phyloP scores from a whole-genome alignment of 2,329 filamentous ascomycete genomes.

The Scopulariopsis brevicaulis region DNA sequence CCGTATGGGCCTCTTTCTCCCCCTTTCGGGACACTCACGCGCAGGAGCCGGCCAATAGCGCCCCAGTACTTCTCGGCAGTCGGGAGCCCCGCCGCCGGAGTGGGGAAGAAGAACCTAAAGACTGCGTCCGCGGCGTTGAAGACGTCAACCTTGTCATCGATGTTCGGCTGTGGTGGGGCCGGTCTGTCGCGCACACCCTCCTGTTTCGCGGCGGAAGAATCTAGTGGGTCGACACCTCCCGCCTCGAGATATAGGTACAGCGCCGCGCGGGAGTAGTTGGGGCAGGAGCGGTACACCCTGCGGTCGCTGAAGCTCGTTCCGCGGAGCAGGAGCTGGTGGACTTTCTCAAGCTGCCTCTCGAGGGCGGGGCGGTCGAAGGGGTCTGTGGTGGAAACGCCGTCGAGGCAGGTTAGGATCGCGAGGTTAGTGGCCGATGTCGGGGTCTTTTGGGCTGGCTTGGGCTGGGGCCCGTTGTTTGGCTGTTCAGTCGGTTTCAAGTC shows the following conservation, averaged over 20 bases:
- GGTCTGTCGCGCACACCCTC: neutral
- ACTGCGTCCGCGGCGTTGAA: slow-evolving; percentile 12
- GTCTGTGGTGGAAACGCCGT: neutral
- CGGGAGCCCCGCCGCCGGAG: slow-evolving; percentile 3
- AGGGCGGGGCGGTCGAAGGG: neutral
- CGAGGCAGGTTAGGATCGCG: neutral
- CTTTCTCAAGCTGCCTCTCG: slow-evolving; percentile 5
- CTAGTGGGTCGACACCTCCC: neutral
- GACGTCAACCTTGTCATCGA: slow-evolving; percentile 11
- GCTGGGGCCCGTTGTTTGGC: neutral
- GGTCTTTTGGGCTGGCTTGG: neutral
- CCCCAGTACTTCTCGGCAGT: slow-evolving; percentile 14
- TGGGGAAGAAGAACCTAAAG: slow-evolving; percentile 12
- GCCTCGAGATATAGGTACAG: slow-evolving; percentile 5
- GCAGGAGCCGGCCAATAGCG: slow-evolving; percentile 6
- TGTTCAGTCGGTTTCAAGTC: neutral
- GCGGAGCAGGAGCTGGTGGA: slow-evolving; percentile 7
- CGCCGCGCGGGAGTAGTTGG: slow-evolving; percentile 6
- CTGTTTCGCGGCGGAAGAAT: neutral
- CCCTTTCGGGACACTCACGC: neutral
- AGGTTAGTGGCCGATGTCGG: neutral
- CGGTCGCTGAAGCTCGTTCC: slow-evolving; percentile 9
- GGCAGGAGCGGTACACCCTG: slow-evolving; percentile 9
- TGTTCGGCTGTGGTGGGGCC: neutral
- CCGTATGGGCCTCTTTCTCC: neutral